Conservation (phyloP, 2,329 filamentous ascomycete species). For the Rutstroemia sp. region DNA sequence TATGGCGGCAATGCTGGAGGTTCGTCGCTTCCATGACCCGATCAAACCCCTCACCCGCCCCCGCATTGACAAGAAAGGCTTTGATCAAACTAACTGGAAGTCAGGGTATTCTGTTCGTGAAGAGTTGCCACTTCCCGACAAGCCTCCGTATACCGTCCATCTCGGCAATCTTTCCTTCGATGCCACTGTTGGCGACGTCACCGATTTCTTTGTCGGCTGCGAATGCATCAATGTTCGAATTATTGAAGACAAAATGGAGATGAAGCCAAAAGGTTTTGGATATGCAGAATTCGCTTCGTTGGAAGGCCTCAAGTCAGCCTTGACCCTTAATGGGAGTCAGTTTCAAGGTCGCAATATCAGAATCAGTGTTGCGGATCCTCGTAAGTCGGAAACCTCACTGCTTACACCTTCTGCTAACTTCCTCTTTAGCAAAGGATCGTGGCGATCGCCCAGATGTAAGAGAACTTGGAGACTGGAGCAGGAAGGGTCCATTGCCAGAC, state of each 20-base stretch:
- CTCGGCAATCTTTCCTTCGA: conserved; percentile 96
- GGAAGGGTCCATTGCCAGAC: conserved; percentile 82
- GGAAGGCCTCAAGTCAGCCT: conserved; percentile 85
- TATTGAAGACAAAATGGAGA: conserved; percentile 90
- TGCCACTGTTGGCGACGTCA: conserved; percentile 74
- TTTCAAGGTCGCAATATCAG: conserved; percentile 87
- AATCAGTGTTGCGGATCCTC: conserved; percentile 94
- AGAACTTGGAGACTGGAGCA: conserved; percentile 84
- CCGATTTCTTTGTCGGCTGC: conserved; percentile 78
- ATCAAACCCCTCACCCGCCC: conserved; percentile 4
- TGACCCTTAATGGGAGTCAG: conserved; percentile 70
- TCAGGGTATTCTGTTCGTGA: conserved; percentile 61
- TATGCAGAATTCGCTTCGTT: conserved; percentile 89
- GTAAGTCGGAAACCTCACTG: conserved; percentile 51
- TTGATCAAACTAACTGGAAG: conserved; percentile 13
- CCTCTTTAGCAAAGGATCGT: conserved; percentile 69
- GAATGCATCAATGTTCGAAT: conserved; percentile 87
- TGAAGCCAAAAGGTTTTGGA: conserved; percentile 94
- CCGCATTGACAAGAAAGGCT: background rate
- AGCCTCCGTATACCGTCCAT: conserved; percentile 92
- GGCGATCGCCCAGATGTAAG: conserved; percentile 56
- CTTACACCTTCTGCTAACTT: conserved; percentile 12
- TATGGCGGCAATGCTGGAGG: conserved; percentile 28
- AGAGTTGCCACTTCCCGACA: conserved; percentile 76
- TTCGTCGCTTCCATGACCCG: conserved; percentile 12